Base-by-base conservation (phyloP, 1,139 yeast species). In the Diutina ranongensis region DNA sequence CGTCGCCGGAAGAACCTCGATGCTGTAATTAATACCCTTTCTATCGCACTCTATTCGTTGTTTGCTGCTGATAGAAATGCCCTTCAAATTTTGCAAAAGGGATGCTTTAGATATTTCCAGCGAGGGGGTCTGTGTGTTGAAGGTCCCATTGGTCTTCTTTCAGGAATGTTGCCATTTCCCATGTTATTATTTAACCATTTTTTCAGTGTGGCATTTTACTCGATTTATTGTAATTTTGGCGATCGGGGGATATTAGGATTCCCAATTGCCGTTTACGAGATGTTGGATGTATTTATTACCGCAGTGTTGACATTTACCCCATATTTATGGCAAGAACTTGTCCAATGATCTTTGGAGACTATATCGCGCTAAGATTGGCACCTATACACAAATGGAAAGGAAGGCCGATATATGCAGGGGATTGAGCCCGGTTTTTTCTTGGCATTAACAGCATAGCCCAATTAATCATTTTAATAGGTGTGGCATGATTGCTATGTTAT, bases 181-280 rank as follows among this genome's bases (percentile, higher is more conserved):
- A 67, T 76, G 63, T 59, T 78, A 44, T 70, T 92, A 49, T 81
- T 94, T 57, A 76, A 80, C 61, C 96, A 89, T 55, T 92, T 92
- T 62, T 86, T 87, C 64, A 72, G 83, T 46, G 97, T 92, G 45
- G 97, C 97, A 1, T 77, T 89, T 56, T 89, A 84, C 61, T 76
- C 92, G 8, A 78, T 89, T 48, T 79, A 74, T 57, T 62, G 82
- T 54, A 87, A 89, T 63, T 79, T 85, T 55, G 58, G 59, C 25
- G 78, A 72, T 31, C 72, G 79, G 49, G 96, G 97, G 1, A 44
- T 78, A 15, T 48, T 68, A 0, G 80, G 84, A n/a, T 71, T 83
- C 55, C 95, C 94, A 5, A 45, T 82, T 45, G 92, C 96, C 0
- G 49, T 88, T 19, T 60, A 71, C 50, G 94, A 88, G 60, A 77